phyloP scores from a whole-genome alignment of 2,329 filamentous ascomycete species.

The Fusarium citri region DNA sequence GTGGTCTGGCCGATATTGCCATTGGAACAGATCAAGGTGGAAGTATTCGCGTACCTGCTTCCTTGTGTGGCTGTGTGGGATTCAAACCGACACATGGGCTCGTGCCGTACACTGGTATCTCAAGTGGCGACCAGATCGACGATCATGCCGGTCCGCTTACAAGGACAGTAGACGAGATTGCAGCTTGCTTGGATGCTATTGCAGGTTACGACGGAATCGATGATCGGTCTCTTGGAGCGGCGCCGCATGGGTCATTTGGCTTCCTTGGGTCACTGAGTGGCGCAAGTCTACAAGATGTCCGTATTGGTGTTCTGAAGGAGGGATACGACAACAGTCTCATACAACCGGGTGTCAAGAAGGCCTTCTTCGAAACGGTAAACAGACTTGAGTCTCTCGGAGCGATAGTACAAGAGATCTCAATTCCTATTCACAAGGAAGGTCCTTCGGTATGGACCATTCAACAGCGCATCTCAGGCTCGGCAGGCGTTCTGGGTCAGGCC shows the following conservation, averaged over 20 bases:
- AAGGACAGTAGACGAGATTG: conserved; percentile 54
- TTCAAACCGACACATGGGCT: conserved; percentile 65
- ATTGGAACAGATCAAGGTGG: conserved; percentile 63
- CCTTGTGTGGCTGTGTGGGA: conserved; percentile 56
- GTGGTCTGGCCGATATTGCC: conserved; percentile 57
- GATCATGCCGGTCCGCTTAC: conserved; percentile 63
- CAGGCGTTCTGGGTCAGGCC: conserved; percentile 57
- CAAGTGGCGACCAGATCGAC: conserved; percentile 61
- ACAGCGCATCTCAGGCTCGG: conserved; percentile 57
- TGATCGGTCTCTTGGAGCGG: conserved; percentile 55
- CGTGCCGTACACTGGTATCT: conserved; percentile 63
- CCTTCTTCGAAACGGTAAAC: conserved; percentile 56
- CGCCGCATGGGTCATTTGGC: conserved; percentile 43
- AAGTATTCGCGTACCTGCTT: conserved; percentile 59
- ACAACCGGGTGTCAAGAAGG: conserved; percentile 54
- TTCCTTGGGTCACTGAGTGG: conserved; percentile 8
- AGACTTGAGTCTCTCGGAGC: conserved; percentile 61
- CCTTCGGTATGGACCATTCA: conserved; percentile 64
- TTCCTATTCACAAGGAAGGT: conserved; percentile 61
- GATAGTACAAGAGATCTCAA: conserved; percentile 60
- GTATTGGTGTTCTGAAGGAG: conserved; percentile 59
- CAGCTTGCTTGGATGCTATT: conserved; percentile 58
- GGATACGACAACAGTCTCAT: conserved; percentile 56
- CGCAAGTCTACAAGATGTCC: conserved; percentile 43
- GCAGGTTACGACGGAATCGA: conserved; percentile 62